phyloP scores from a whole-genome alignment of 2,329 filamentous ascomycete species.

The Neophaeococcomyces mojaviensis region DNA sequence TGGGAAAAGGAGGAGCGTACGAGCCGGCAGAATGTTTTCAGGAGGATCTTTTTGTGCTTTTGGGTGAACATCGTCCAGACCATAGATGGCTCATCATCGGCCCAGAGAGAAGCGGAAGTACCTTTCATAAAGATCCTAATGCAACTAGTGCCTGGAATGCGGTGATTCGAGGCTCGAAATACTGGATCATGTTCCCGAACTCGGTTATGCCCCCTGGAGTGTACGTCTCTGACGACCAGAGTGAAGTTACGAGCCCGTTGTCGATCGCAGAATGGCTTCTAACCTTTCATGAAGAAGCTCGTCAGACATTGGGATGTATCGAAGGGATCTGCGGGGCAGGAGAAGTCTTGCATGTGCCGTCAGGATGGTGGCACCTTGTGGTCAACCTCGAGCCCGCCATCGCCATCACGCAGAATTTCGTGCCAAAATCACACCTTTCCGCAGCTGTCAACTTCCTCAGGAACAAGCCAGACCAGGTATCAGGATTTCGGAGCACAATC shows the following conservation, averaged over 20 bases:
- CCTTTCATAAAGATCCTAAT: conserved; percentile 80
- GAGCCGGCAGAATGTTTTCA: conserved; percentile 80
- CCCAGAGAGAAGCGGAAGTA: conserved; percentile 78
- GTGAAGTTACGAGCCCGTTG: conserved; percentile 85
- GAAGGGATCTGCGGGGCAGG: conserved; percentile 80
- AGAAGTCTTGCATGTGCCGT: conserved; percentile 86
- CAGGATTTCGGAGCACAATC: conserved; percentile 69
- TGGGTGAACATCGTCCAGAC: conserved; percentile 72
- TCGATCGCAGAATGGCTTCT: conserved; percentile 97
- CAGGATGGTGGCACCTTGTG: conserved; percentile 94
- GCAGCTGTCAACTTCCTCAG: conserved; percentile 73
- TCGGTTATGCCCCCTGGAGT: conserved; percentile 64
- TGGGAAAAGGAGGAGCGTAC: conserved; percentile 55
- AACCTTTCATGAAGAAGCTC: conserved; percentile 77
- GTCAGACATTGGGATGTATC: conserved; percentile 64
- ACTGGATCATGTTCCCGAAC: conserved; percentile 97
- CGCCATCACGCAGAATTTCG: conserved; percentile 92
- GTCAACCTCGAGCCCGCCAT: conserved; percentile 80
- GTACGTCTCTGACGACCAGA: conserved; percentile 79
- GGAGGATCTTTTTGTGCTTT: conserved; percentile 72
- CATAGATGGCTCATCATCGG: conserved; percentile 90
- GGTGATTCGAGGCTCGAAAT: conserved; percentile 80
- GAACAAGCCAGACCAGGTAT: conserved; percentile 77
- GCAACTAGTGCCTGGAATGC: conserved; percentile 83
- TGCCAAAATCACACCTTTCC: conserved; percentile 64